These are phyloP conservation scores for Rhodomyrtus tomentosa DNA, from an alignment of 345 rosid genomes.

Conservation along the genomic window DNA sequence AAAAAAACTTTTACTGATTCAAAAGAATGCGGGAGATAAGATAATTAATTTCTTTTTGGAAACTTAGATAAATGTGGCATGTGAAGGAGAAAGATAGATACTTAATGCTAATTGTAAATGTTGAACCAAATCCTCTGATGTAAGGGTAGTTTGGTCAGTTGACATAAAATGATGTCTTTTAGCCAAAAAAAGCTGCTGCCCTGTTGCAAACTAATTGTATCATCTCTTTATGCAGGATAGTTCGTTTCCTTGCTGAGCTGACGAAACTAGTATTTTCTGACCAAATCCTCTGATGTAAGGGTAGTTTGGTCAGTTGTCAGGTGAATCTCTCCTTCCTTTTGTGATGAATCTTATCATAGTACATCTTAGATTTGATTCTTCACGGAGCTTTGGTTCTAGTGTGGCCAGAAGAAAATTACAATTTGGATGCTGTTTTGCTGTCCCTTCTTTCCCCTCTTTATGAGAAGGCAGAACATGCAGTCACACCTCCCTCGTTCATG, in stretches of 20 bases:
- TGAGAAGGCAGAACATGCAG: background rate
- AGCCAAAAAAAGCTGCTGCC: background rate
- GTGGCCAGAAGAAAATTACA: background rate
- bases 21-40: background rate
- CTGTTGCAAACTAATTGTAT: background rate
- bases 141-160: background rate
- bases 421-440: background rate
- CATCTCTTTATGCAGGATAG: constrained; percentile 19
- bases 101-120: background rate
- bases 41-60: background rate
- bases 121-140: background rate
- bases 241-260: constrained; percentile 93
- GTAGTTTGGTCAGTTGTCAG: too few species aligned
- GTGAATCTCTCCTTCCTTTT: constrained; percentile 10
- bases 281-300: too few species aligned
- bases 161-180: background rate
- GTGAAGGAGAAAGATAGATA: background rate
- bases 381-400: background rate
- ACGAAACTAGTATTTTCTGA: constrained; percentile 89
- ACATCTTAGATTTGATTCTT: background rate
- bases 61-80: background rate
- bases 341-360: background rate
- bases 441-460: background rate
- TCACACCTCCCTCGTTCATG: background rate
- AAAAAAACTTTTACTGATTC: background rate